Evolutionary conservation across 306 rosid species (phyloP).

Genomic region (Vicia sativa): DNA sequence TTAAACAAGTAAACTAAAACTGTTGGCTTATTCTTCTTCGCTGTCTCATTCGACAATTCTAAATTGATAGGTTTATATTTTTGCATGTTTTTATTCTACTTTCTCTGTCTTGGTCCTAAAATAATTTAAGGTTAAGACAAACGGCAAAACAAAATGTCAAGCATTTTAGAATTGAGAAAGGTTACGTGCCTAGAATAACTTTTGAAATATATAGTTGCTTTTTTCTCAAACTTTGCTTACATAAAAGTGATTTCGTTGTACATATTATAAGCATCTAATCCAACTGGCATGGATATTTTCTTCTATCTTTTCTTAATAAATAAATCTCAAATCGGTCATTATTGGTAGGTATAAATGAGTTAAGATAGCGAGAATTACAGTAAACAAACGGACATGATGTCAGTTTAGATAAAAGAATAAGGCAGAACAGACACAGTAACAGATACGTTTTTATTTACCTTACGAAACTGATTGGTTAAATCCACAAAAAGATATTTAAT

Average conservation of each 20-base stretch:
- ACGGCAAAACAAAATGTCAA: neutral
- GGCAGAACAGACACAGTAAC: too few species aligned
- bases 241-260: too few species aligned
- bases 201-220: neutral
- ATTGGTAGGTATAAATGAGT: too few species aligned
- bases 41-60: slow-evolving; percentile 33
- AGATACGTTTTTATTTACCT: too few species aligned
- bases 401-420: too few species aligned
- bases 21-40: slow-evolving; percentile 38
- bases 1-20: slow-evolving; percentile 30
- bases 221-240: slow-evolving; percentile 6
- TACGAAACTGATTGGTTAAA: too few species aligned
- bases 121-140: neutral
- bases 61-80: neutral
- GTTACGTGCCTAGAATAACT: slow-evolving; percentile 36
- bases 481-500: too few species aligned
- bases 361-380: neutral
- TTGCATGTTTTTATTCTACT: neutral
- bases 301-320: neutral
- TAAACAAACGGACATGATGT: too few species aligned
- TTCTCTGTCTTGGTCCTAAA: neutral
- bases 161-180: slow-evolving; percentile 4
- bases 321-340: neutral
- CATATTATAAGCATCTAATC: slow-evolving; percentile 24
- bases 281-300: slow-evolving; percentile 8